Base-by-base conservation (phyloP, 495 filamentous ascomycete genomes). In the Annulohypoxylon moriforme region DNA sequence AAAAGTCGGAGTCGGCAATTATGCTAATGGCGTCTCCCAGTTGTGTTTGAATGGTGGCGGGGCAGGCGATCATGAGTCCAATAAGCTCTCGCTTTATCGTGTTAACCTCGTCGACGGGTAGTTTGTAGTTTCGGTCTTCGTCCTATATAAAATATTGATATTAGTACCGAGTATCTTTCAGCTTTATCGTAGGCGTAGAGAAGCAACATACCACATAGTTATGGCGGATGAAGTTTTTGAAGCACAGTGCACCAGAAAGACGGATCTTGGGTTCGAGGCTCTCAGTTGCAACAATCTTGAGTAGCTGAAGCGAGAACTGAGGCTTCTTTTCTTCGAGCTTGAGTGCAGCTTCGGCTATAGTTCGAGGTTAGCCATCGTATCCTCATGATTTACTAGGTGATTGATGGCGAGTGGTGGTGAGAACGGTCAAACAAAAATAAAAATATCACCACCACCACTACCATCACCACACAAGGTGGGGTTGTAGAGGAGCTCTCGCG, bases 1-100 rank as follows among this genome's bases (percentile, higher is more conserved):
- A 98, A 81, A 99, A 99, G 77, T 99, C 96, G 72, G 94, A 97
- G 79, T 98, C 95, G 36, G 96, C 96, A 68, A 99, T 98, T 69
- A 94, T 87, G 80, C 96, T 97, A 77, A 98, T 93, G 38, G 96
- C 94, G 71, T 98, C 96, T 70, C 96, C 96, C 46, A 99, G 84
- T 81, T 98, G 96, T 46, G 92, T 88, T 78, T 98, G 96, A 69
- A 99, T 93, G 13, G 86, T 89, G 27, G 92, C 73, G 2, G 94
- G 94, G 14, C 96, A 92, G 5, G 90, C 90, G 68, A 97, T 96
- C 96, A 99, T 99, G 69, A 99, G 84, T 50, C 93, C 94, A 75
- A 99, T 93, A 72, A 99, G 87, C 81, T 98, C 94, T 64, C 85
- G 87, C 81, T 99, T 99, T 81, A 99, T 96, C 25, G 92, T 92